Evolutionary conservation across 2,329 filamentous ascomycete species (phyloP), one percentile per base, ranked within the genome.

Genomic region (Scopulariopsis brevicaulis): DNA sequence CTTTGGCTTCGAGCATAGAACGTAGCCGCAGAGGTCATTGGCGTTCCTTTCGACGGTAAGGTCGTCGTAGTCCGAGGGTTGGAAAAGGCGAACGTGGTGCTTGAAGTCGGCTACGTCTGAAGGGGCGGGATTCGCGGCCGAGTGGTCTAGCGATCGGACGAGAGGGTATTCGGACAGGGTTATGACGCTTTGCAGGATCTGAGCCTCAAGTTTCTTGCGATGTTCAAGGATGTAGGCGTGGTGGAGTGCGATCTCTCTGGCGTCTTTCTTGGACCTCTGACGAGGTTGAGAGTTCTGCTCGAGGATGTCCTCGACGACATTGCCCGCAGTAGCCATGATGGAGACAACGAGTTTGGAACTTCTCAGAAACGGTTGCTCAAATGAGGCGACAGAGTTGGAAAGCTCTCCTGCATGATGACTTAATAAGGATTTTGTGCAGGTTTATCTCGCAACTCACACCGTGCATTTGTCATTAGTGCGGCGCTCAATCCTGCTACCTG

Each of bases 1-100:
- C 46, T 84, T 84, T n/a, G 82, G 77, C 18, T 78, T 79, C 1
- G 82, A 73, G 70, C 94, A 99, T 32, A 97, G 78, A 0, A 82
- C 77, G 69, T 96, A 97, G 1, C 91, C 94, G 72, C 94, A 99
- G 22, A 82, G 78, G 51, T 80, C 82, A 64, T 89, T 86, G 63
- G 90, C 87, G 69, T 96, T 95, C 65, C 94, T 88, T 75, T 99
- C 94, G 62, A 87, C 81, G 60, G 96, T 85, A 55, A 97, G 76
- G 62, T 89, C 87, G 67, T 96, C 90, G 74, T 95, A 96, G 74
- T 99, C 93, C 57, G 81, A 79, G 1, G 92, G 90, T 68, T 93
- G 89, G 72, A 96, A 97, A 51, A 83, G 77, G 11, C 79, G 74
- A 25, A 97, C 74, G 40, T 83, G 79, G 3, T 75, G 67, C 64